Conservation (phyloP, 1,284 basidiomycete genomes). For the Cryptococcus sp. region DNA sequence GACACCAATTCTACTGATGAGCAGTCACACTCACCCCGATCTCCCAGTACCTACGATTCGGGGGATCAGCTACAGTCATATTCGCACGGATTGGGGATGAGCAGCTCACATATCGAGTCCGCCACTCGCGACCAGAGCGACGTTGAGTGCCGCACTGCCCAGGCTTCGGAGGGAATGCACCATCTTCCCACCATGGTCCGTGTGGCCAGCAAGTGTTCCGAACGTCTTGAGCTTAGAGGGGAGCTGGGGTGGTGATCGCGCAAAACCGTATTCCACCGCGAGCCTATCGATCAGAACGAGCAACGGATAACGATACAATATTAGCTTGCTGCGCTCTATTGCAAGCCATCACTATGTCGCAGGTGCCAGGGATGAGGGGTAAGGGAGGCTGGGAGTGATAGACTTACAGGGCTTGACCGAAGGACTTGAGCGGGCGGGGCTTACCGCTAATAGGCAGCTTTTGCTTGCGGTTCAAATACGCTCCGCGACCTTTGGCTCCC, state of each 20-base stretch:
- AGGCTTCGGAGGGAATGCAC: constrained; percentile 79
- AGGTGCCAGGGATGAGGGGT: no score
- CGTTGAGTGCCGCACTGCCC: constrained; percentile 85
- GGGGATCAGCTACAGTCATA: not conserved
- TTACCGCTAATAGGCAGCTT: constrained; percentile 71
- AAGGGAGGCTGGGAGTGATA: not conserved
- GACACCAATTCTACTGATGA: not conserved
- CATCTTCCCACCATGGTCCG: constrained; percentile 74
- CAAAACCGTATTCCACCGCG: constrained; percentile 86
- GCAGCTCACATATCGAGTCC: constrained; percentile 70
- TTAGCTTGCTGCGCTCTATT: not conserved
- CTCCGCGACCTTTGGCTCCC: constrained; percentile 75
- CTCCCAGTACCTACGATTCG: constrained; percentile 64
- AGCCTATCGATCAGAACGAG: constrained; percentile 52
- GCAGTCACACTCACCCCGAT: constrained; percentile 62
- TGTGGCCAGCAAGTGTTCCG: constrained; percentile 74
- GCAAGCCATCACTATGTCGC: not conserved
- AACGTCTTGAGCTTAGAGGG: constrained; percentile 73
- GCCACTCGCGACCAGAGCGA: constrained; percentile 78
- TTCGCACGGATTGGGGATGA: not conserved
- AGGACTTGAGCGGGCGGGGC: constrained; percentile 69
- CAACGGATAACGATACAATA: not conserved
- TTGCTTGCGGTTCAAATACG: constrained; percentile 66
- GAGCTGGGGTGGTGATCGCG: constrained; percentile 68
- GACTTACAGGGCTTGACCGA: constrained; percentile 70